phyloP scores from a whole-genome alignment of 2,329 filamentous ascomycete species.

The Penicillium brasilianum region DNA sequence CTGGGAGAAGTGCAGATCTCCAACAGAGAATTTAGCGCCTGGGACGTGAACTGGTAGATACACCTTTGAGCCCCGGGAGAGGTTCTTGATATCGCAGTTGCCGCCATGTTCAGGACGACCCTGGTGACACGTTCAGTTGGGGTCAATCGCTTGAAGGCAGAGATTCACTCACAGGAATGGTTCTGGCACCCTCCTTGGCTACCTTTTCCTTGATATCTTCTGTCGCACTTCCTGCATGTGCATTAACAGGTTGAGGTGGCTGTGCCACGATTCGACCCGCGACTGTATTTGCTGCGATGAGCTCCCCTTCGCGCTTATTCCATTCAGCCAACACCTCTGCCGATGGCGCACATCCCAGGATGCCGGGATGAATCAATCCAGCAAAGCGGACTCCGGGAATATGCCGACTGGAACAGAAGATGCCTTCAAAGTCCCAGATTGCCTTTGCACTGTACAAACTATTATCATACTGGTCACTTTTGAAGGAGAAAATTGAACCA shows the following conservation, averaged over 20 bases:
- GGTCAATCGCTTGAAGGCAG: not conserved
- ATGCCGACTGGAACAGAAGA: constrained; percentile 82
- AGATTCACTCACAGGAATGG: constrained; percentile 65
- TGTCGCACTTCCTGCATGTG: constrained; percentile 71
- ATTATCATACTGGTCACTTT: not conserved
- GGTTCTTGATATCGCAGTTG: constrained; percentile 90
- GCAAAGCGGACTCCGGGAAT: constrained; percentile 87
- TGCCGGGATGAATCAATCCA: constrained; percentile 88
- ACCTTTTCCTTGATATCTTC: constrained; percentile 68
- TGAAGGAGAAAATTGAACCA: constrained; percentile 35
- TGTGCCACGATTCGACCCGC: constrained; percentile 75
- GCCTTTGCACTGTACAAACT: constrained; percentile 61
- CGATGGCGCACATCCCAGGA: constrained; percentile 86
- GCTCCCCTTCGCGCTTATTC: constrained; percentile 81
- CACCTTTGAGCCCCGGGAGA: constrained; percentile 77
- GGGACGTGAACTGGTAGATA: constrained; percentile 86
- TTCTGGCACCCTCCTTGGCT: constrained; percentile 78
- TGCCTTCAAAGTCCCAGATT: constrained; percentile 78
- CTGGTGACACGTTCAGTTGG: constrained; percentile 13
- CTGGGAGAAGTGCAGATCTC: constrained; percentile 85
- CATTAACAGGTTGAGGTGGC: constrained; percentile 72
- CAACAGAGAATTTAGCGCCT: constrained; percentile 88
- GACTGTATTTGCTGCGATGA: constrained; percentile 71
- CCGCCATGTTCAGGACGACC: constrained; percentile 85
- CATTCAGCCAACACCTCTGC: constrained; percentile 76